These are phyloP conservation scores for Solanum chiquidenum DNA, from an alignment of 257 asterid genomes.

Conservation along the genomic window DNA sequence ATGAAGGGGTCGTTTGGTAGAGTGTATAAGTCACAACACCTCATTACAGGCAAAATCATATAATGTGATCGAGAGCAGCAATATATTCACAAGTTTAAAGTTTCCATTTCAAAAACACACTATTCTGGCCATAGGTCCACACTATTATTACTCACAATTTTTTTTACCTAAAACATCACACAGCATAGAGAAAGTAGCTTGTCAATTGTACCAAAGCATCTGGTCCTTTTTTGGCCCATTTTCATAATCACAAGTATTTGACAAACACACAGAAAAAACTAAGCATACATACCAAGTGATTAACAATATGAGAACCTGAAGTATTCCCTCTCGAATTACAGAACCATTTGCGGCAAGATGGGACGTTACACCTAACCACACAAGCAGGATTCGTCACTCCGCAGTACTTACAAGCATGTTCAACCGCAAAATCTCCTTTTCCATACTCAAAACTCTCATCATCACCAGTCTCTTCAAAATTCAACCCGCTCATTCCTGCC, in stretches of 20 bases:
- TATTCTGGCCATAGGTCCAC: not conserved
- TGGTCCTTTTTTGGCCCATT: not conserved
- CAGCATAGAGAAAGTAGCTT: not conserved
- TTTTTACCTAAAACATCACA: not conserved
- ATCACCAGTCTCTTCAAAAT: constrained; percentile 90
- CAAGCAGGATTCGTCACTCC: constrained; percentile 95
- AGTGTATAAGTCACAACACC: not conserved
- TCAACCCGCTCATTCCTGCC: constrained; percentile 87
- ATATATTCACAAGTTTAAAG: not conserved
- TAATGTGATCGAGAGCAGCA: not conserved
- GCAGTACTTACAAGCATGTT: constrained; percentile 91
- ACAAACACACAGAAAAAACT: not conserved
- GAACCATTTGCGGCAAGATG: constrained; percentile 94
- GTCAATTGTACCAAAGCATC: not conserved
- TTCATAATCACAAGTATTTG: not conserved
- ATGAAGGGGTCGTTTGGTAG: no score
- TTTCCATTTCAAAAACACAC: not conserved
- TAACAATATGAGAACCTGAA: constrained; percentile 95
- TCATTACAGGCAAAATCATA: not conserved
- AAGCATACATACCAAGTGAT: constrained; percentile 72
- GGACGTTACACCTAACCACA: constrained; percentile 91
- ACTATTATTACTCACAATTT: not conserved
- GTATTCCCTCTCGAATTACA: constrained; percentile 98
- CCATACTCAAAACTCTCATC: constrained; percentile 83
- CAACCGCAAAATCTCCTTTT: constrained; percentile 72